phyloP scores from a whole-genome alignment of 2,329 filamentous ascomycete species.

The Ascochyta clinopodiicola region DNA sequence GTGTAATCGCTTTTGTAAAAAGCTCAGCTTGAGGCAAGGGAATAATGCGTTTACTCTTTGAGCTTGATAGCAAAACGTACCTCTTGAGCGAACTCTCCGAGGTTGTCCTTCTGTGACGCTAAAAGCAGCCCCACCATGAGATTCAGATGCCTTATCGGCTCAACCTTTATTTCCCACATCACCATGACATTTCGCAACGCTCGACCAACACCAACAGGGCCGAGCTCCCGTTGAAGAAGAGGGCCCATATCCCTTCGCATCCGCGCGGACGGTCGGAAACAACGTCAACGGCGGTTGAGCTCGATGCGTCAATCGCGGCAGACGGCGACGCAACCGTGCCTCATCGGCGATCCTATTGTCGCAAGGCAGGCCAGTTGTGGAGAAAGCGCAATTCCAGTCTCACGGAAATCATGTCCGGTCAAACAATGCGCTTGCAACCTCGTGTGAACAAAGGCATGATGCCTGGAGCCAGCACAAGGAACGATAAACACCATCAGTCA shows the following conservation, averaged over 20 bases:
- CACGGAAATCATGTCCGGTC: not conserved
- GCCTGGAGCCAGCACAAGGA: not conserved
- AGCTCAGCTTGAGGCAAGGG: not conserved
- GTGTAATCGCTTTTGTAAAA: not conserved
- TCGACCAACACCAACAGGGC: not conserved
- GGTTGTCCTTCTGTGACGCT: constrained; percentile 2
- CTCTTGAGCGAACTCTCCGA: not conserved
- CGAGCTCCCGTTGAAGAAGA: not conserved
- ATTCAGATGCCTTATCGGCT: not conserved
- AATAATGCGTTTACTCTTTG: not conserved
- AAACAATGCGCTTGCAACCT: not conserved
- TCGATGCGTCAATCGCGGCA: constrained; percentile 3
- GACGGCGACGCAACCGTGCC: not conserved
- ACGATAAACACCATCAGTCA: not conserved
- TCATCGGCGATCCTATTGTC: constrained; percentile 4
- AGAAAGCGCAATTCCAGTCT: not conserved
- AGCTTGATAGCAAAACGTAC: not conserved
- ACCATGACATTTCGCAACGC: not conserved
- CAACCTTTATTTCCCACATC: not conserved
- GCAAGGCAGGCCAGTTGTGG: not conserved
- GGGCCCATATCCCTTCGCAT: constrained; percentile 1
- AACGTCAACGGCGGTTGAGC: not conserved
- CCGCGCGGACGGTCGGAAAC: not conserved
- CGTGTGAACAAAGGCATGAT: not conserved
- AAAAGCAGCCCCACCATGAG: not conserved